phyloP scores from a whole-genome alignment of 2,329 filamentous ascomycete species.

The Neofusicoccum kwambonambiense region DNA sequence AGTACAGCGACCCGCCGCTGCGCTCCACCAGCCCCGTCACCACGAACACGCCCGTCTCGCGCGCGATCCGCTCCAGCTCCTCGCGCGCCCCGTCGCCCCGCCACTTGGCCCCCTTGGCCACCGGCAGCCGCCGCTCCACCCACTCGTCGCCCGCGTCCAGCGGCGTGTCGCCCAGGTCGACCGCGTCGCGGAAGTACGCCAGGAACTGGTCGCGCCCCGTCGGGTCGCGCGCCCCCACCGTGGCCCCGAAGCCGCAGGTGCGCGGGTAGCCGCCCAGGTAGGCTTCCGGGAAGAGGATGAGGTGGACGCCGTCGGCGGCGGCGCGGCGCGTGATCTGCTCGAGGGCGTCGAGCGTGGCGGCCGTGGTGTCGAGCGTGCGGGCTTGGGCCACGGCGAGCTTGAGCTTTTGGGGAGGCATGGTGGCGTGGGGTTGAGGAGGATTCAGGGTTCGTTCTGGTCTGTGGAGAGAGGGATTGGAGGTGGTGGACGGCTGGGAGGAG shows the following conservation, averaged over 20 bases:
- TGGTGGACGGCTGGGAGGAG: neutral
- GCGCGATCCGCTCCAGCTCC: conserved; percentile 71
- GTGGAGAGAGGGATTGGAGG: neutral
- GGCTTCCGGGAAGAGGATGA: conserved; percentile 88
- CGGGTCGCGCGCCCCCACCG: conserved; percentile 66
- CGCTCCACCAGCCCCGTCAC: conserved; percentile 78
- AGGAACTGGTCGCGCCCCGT: conserved; percentile 79
- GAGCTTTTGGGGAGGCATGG: conserved; percentile 43
- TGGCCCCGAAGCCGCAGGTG: conserved; percentile 72
- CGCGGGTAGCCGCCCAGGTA: conserved; percentile 91
- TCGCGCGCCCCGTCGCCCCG: conserved; percentile 77
- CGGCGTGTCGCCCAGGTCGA: conserved; percentile 80
- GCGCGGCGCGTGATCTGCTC: conserved; percentile 63
- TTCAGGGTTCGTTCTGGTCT: too few relatives aligned
- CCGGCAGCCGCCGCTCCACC: conserved; percentile 61
- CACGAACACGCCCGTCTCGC: conserved; percentile 77
- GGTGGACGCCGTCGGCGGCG: conserved; percentile 58
- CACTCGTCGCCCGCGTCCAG: conserved; percentile 69
- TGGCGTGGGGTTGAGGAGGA: neutral
- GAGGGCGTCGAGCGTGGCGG: conserved; percentile 65
- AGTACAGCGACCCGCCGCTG: conserved; percentile 80
- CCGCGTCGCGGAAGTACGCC: conserved; percentile 72
- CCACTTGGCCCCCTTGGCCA: conserved; percentile 46
- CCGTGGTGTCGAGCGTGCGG: conserved; percentile 47
- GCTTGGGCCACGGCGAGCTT: conserved; percentile 51